Evolutionary conservation across 1,284 basidiomycete species (phyloP), one percentile per base, ranked within the genome.

Genomic region (Ceratobasidium sp.): DNA sequence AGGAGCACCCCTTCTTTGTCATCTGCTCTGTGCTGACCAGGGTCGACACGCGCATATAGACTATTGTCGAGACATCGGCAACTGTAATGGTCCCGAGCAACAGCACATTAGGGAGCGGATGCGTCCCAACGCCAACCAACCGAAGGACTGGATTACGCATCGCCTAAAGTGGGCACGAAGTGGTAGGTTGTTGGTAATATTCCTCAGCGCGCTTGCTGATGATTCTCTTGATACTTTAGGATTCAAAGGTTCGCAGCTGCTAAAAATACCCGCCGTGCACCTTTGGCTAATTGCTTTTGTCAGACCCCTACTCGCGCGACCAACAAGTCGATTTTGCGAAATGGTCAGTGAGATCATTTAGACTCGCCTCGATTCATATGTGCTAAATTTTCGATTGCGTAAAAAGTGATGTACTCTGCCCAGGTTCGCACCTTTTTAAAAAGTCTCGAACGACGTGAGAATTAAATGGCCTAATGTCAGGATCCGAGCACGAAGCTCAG

Each of bases 1-100:
- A 64, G 91, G 91, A 13, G 90, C 90, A 0, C 91, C 91, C 0
- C 90, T 91, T 89, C 86, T 92, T 84, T 92, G 91, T 82, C 90
- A 87, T 67, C 84, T 91, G 20, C 82, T 90, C 28, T 92, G 91
- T 79, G 85, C 86, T 1, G 84, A 87, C 9, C 86, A 91, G 83
- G 90, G 90, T 0, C 81, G 87, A 39, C 91, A 92, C 72, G 84
- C 85, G 0, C 91, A 92, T 80, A 84, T 92, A 44, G 90, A 90
- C 80, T 90, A 88, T 79, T 92, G 91, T 81, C 88, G 89, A 0
- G 82, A 84, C 28, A 81, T 83, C n/a, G 83, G 81, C 4, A 82
- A 82, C 0, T 77, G 81, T 0, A 91, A 90, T 80, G 81, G 80
- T n/a, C 81, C 84, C 0, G 89, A 91, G 39, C 68, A 87, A 10